phyloP scores from a whole-genome alignment of 192 early-diverging fungal species.

The Mortierella alpina region DNA sequence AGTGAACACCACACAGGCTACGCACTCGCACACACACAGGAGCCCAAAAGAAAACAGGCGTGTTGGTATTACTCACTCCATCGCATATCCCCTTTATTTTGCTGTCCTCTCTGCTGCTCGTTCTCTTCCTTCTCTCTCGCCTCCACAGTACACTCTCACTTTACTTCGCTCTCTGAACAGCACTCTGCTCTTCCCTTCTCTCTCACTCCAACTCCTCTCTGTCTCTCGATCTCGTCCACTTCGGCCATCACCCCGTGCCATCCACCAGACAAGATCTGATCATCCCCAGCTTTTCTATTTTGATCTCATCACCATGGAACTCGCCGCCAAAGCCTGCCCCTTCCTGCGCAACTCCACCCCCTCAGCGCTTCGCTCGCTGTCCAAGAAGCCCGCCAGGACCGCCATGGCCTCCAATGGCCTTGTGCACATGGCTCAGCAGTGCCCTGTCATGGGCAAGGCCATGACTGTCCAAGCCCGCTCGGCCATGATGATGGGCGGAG shows the following conservation, averaged over 20 bases:
- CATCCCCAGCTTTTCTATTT: not conserved
- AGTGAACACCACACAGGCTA: not conserved
- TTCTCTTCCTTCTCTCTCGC: not conserved
- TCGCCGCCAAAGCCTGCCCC: conserved; percentile 71
- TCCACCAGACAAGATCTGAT: not conserved
- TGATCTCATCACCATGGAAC: conserved; percentile 33
- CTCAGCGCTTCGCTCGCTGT: conserved; percentile 73
- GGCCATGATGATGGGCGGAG: conserved; percentile 72
- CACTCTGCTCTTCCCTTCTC: not conserved
- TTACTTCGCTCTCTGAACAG: not conserved
- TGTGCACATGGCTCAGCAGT: conserved; percentile 71
- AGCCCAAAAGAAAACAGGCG: not conserved
- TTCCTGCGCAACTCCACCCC: conserved; percentile 80
- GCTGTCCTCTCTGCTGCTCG: not conserved
- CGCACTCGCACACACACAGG: not conserved
- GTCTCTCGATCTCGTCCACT: not conserved
- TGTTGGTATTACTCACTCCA: not conserved
- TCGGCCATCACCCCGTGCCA: not conserved
- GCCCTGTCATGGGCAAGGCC: conserved; percentile 86
- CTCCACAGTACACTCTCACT: not conserved
- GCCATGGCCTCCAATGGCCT: conserved; percentile 57
- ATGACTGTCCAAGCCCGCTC: conserved; percentile 68
- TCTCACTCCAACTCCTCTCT: not conserved
- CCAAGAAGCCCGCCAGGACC: conserved; percentile 42
- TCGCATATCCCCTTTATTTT: not conserved